Conservation (phyloP, 2,329 filamentous ascomycete genomes). For the Arthroderma sp. region DNA sequence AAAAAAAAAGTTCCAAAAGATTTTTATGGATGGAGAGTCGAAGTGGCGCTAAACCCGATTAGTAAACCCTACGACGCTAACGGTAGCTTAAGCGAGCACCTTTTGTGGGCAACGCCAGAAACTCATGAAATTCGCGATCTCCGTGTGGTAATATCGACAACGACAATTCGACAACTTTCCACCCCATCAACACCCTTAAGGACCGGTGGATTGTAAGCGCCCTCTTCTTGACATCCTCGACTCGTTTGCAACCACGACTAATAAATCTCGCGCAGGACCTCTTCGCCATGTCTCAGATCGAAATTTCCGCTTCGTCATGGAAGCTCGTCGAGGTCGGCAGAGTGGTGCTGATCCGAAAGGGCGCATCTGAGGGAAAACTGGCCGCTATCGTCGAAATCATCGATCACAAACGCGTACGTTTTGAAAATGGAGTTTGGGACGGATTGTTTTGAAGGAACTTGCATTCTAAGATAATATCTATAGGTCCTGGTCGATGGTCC, state of each 20-base stretch:
- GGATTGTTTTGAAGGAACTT: neutral
- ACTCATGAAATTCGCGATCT: constrained; percentile 13
- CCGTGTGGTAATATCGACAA: constrained; percentile 10
- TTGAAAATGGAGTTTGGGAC: neutral
- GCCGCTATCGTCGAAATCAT: constrained; percentile 98
- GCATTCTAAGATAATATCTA: constrained; percentile 6
- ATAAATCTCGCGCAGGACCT: constrained; percentile 35
- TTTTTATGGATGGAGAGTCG: constrained; percentile 4
- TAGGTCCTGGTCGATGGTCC: constrained; percentile 96
- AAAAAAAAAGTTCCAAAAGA: neutral
- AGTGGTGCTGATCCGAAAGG: constrained; percentile 79
- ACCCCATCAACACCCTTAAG: constrained; percentile 8
- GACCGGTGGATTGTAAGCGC: constrained; percentile 14
- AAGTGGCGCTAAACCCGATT: constrained; percentile 10
- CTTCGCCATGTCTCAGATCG: constrained; percentile 69
- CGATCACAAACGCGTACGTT: constrained; percentile 99
- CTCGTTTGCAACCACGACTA: constrained; percentile 1
- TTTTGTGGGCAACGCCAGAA: constrained; percentile 12
- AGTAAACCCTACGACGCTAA: constrained; percentile 9
- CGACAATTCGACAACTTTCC: constrained; percentile 11
- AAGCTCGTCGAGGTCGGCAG: constrained; percentile 98
- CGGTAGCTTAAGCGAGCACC: constrained; percentile 11
- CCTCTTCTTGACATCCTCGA: neutral
- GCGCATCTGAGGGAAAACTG: constrained; percentile 71
- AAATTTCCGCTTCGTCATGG: constrained; percentile 73